A percentile compares a stretch with the other conserved stretches of the same genome.
Evolutionary conservation across 1,139 yeast genomes (phyloP).

Genomic region (Tardiomyces depauwii): DNA sequence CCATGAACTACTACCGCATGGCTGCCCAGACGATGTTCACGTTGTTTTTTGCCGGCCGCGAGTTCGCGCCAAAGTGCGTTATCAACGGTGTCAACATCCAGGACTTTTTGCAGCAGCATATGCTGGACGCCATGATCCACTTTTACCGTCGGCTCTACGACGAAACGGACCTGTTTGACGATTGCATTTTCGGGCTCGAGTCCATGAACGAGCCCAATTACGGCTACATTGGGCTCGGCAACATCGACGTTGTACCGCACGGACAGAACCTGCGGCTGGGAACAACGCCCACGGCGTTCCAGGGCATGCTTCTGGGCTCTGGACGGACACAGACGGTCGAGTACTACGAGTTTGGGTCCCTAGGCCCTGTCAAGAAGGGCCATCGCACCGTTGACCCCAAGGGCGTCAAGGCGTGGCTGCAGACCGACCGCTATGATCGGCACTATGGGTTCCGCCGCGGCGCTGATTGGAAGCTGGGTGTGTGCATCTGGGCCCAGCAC

Average conservation of each 20-base stretch:
- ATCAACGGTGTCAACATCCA: conserved; percentile 65
- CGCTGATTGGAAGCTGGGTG: conserved; percentile 53
- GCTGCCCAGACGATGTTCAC: conserved; percentile 81
- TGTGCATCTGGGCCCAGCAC: conserved; percentile 63
- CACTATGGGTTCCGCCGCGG: conserved; percentile 59
- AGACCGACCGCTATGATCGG: conserved; percentile 33
- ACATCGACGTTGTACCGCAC: conserved; percentile 17
- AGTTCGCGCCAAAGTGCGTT: conserved; percentile 54
- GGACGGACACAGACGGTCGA: conserved; percentile 60
- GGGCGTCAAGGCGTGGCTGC: conserved; percentile 59
- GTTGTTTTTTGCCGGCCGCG: conserved; percentile 67
- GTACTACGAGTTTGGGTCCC: conserved; percentile 49
- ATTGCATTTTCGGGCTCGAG: conserved; percentile 56
- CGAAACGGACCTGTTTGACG: conserved; percentile 46
- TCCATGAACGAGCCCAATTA: conserved; percentile 74
- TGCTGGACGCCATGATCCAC: conserved; percentile 40
- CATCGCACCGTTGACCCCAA: conserved; percentile 49
- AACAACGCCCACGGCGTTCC: conserved; percentile 21
- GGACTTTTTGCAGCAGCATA: conserved; percentile 56
- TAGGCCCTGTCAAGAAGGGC: conserved; percentile 65
- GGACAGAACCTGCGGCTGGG: conserved; percentile 21
- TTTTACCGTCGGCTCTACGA: conserved; percentile 38
- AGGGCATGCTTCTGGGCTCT: conserved; percentile 45
- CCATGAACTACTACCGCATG: conserved; percentile 70
- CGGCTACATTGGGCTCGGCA: conserved; percentile 22